Evolutionary conservation across 306 rosid genomes (phyloP).

Genomic region (Cucurbita ficifolia): DNA sequence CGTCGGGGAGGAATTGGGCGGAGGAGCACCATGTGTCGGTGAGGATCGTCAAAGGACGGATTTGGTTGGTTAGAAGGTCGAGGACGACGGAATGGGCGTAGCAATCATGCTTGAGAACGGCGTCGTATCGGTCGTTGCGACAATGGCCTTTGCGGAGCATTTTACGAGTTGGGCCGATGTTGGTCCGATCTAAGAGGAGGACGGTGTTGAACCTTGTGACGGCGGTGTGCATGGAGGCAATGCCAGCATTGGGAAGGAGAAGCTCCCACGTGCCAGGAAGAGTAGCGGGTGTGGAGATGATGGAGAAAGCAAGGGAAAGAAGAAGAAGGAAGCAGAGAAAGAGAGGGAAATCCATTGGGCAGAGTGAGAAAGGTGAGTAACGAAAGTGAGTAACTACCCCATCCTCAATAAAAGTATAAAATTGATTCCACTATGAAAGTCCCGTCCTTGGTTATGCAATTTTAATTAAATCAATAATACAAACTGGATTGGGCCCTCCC

Average conservation of each 20-base stretch:
- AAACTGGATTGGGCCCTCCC: not conserved
- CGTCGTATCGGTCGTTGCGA: slow-evolving; percentile 39
- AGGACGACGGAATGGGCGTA: slow-evolving; percentile 66
- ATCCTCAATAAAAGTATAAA: no score
- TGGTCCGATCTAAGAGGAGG: slow-evolving; percentile 70
- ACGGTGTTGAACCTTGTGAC: slow-evolving; percentile 83
- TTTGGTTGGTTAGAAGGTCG: slow-evolving; percentile 37
- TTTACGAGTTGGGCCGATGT: slow-evolving; percentile 56
- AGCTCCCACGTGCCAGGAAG: slow-evolving; percentile 93
- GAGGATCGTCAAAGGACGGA: slow-evolving; percentile 53
- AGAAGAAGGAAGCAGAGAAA: not conserved
- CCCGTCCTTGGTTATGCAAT: not conserved
- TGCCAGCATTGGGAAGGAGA: slow-evolving; percentile 49
- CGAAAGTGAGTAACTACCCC: not conserved
- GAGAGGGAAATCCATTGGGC: slow-evolving; percentile 12
- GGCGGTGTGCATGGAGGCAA: slow-evolving; percentile 88
- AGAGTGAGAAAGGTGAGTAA: not conserved
- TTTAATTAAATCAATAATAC: not conserved
- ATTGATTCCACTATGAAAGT: not conserved
- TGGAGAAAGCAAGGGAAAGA: not conserved
- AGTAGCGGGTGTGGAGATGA: slow-evolving; percentile 20
- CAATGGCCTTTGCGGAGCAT: slow-evolving; percentile 45
- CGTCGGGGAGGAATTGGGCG: slow-evolving; percentile 73
- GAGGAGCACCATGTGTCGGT: slow-evolving; percentile 98
- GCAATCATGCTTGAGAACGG: slow-evolving; percentile 44